Evolutionary conservation across 495 filamentous ascomycete genomes (phyloP), one percentile per base, ranked within the genome.

Genomic region (Pyrenula massariospora): DNA sequence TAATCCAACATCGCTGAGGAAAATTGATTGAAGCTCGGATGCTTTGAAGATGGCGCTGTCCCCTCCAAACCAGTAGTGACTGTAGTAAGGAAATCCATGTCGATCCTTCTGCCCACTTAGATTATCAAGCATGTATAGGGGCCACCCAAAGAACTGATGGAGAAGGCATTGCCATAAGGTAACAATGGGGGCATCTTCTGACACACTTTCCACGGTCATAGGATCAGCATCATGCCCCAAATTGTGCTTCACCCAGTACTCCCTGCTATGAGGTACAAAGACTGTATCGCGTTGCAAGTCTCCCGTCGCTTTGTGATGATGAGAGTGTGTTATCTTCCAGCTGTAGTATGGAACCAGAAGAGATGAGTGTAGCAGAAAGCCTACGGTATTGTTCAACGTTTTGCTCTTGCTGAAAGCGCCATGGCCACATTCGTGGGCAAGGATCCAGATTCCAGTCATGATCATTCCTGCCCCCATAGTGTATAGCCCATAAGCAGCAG

Each of bases 401-500:
- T 77, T 74, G 47, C 68, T 75, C 10, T 71, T 63, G 20, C 81
- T 84, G 70, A 85, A 85, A 10, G 77, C 76, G 53, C 78, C 76
- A 58, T 91, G 87, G 59, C 87, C 87, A 65, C 86, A 90, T 73
- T 91, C 87, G 69, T 90, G 87, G 25, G 87, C 87, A 53, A 91
- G 24, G 23, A 56, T 42, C 54, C 54, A 56, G 21, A 56, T 22
- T 2, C 54, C 54, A 31, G 54, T 56, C 54, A 42, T 42, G 31
- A 42, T 42, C 31, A 42, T 42, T 63, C 31, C 31, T 42, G 31
- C 31, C 31, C 8, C 15, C 31, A 42, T 42, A 5, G 31, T 42
- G 31, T 42, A 42, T 42, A 42, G 31, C 31, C 31, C 31, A 42
- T 42, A 42, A 42, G 31, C 31, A 42, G 31, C 31, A 42, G 31